Evolutionary conservation across 768 basidiomycete genomes (phyloP).

Genomic region (Trichaptum fuscoviolaceum): DNA sequence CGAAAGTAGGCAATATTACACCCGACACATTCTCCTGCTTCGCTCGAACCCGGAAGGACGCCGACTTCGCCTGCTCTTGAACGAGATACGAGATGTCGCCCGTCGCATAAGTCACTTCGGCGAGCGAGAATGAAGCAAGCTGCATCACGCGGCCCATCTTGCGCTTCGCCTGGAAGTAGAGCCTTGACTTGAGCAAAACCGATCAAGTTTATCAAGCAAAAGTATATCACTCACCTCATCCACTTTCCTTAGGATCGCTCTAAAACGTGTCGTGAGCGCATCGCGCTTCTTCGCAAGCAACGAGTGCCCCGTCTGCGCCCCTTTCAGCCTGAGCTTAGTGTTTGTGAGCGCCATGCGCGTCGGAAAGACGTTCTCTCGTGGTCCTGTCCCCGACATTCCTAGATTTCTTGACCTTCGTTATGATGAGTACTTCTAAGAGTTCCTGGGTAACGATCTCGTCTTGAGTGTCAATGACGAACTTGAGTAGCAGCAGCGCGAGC

Average conservation of each 20-base stretch:
- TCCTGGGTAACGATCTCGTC: too few relatives aligned
- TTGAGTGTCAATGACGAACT: too few relatives aligned
- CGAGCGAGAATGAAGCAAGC: constrained; percentile 96
- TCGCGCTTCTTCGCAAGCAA: constrained; percentile 97
- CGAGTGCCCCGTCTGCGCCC: constrained; percentile 93
- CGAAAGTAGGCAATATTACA: constrained; percentile 92
- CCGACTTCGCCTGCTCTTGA: constrained; percentile 89
- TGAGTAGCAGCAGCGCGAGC: too few relatives aligned
- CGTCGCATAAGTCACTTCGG: constrained; percentile 96
- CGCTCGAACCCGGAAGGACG: constrained; percentile 88
- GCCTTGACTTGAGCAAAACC: constrained; percentile 6
- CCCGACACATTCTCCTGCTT: constrained; percentile 98
- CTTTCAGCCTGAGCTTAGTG: constrained; percentile 84
- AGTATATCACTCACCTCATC: constrained; percentile 69
- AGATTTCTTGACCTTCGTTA: too few relatives aligned
- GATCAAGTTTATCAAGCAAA: background rate
- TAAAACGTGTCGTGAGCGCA: constrained; percentile 91
- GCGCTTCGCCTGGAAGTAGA: constrained; percentile 73
- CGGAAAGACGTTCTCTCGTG: constrained; percentile 92
- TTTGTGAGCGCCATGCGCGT: constrained; percentile 97
- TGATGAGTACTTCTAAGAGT: too few relatives aligned
- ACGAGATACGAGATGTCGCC: constrained; percentile 98
- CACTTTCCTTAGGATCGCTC: constrained; percentile 92
- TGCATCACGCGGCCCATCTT: constrained; percentile 99
- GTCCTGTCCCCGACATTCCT: constrained; percentile 81